Evolutionary conservation across 2,329 filamentous ascomycete genomes (phyloP), one percentile per base, ranked within the genome.

Genomic region (Berkeleyomyces rouxiae): DNA sequence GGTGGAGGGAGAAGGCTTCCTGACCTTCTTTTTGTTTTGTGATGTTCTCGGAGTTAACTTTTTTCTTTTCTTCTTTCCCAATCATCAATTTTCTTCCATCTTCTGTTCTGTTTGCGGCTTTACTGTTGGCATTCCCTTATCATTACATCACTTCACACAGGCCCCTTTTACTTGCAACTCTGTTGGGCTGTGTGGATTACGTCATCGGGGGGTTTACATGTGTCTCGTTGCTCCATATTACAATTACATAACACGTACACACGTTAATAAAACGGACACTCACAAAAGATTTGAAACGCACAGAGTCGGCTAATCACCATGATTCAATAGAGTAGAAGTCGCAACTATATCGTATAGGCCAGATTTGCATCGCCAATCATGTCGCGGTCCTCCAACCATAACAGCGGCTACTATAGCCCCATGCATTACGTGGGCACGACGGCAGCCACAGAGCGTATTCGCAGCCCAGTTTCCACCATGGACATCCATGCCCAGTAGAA

Each of bases 201-300:
- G 49, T 53, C 10, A 37, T 53, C 13, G 47, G 1, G 23, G 23
- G 23, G 23, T 23, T 23, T 23, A 23, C 23, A 23, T 23, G 23
- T 23, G 23, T 23, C 23, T 23, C 23, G 23, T 23, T 23, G 23
- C 23, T 23, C 23, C 23, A 23, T 23, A 23, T 23, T 2, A 46
- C 10, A 46, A 46, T 4, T 10, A 10, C 10, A 46, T 11, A 46
- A n/a, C 40, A 39, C 36, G n/a, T 47, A 55, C 64, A 46, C 23
- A 61, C 59, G 53, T 9, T 63, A 49, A 49, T 65, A 62, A 58
- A 47, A 61, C 51, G 53, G 23, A 23, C 23, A 23, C 23, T 23
- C 23, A 23, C 23, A 23, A 23, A 2, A 23, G 23, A 23, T 23
- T 23, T 23, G 23, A 23, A 23, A 23, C 23, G 23, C 23, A 23